Evolutionary conservation across 257 asterid species (phyloP), one percentile per base, ranked within the genome.

Genomic region (Petunia axillaris): DNA sequence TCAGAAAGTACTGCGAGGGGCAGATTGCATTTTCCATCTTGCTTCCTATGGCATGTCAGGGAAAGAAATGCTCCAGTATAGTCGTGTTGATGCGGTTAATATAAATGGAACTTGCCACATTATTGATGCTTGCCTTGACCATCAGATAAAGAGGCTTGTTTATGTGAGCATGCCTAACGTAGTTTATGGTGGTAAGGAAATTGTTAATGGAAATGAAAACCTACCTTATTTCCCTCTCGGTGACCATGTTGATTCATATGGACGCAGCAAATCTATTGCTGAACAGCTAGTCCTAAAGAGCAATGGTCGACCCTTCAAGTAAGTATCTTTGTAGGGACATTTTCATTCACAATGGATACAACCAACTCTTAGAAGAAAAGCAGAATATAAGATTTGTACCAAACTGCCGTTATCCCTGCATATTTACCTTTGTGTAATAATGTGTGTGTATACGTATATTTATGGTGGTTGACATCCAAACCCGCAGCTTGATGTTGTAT

Each of bases 1-100:
- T 2, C 89, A 86, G 0, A 91, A 85, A 86, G 98, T 94, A 44
- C 85, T 93, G 25, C 81, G 80, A 43, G 97, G 98, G 46, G 92
- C 89, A 11, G 96, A 91, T 54, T 96, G 98, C 77, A 95, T 92
- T 70, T 96, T 94, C 90, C 99, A 96, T 87, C 97, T 96, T 35
- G 99, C 98, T 83, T 96, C 98, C 0, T 94, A 82, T 84, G 99
- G 98, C 83, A 94, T 92, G 96, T 96, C 99, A 0, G 99, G 99
- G 59, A 96, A 96, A 86, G 98, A 94, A 76, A 94, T 96, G 99
- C 93, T 94, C 60, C 98, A 87, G 63, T 91, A 65, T 82, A 86
- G 99, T n/a, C 95, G 92, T 38, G 89, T 94, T 2, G 99, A 96
- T 84, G 93, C 88, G 79, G 84, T 96, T 25, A 94, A 96, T 76